Conservation (phyloP, 495 filamentous ascomycete genomes). For the Trichoderma asperelloides region DNA sequence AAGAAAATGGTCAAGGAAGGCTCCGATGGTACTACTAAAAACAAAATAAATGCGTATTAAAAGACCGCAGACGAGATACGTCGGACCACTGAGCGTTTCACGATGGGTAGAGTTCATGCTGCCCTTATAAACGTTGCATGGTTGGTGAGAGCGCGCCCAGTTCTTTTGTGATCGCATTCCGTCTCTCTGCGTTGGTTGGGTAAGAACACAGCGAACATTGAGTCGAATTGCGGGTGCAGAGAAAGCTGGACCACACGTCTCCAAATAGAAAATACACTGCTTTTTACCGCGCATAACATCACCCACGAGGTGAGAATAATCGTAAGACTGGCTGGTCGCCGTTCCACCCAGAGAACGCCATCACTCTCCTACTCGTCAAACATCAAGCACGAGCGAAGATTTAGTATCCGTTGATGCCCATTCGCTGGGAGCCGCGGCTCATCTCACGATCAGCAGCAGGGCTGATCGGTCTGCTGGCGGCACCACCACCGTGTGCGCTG, state of each 20-base stretch:
- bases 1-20: slow-evolving; percentile 8
- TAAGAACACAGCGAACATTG: not conserved
- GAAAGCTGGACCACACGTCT: not conserved
- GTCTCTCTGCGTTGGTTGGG: not conserved
- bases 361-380: slow-evolving; percentile 14
- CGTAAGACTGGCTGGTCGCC: slow-evolving; percentile 6
- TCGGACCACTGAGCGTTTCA: not conserved
- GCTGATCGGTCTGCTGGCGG: slow-evolving; percentile 87
- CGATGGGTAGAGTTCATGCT: not conserved
- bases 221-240: not conserved
- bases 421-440: slow-evolving; percentile 90
- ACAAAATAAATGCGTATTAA: slow-evolving; percentile 1
- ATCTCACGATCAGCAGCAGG: slow-evolving; percentile 89
- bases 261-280: slow-evolving; percentile 3
- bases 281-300: slow-evolving; percentile 3
- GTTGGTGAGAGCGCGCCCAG: not conserved
- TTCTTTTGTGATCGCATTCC: not conserved
- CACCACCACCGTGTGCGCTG: slow-evolving; percentile 66
- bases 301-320: slow-evolving; percentile 1
- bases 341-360: slow-evolving; percentile 11
- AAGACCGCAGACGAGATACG: not conserved
- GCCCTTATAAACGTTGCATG: not conserved
- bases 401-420: slow-evolving; percentile 98
- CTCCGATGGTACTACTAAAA: slow-evolving; percentile 8
- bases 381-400: slow-evolving; percentile 9